phyloP scores from a whole-genome alignment of 306 rosid species.

The Casuarina glauca region DNA sequence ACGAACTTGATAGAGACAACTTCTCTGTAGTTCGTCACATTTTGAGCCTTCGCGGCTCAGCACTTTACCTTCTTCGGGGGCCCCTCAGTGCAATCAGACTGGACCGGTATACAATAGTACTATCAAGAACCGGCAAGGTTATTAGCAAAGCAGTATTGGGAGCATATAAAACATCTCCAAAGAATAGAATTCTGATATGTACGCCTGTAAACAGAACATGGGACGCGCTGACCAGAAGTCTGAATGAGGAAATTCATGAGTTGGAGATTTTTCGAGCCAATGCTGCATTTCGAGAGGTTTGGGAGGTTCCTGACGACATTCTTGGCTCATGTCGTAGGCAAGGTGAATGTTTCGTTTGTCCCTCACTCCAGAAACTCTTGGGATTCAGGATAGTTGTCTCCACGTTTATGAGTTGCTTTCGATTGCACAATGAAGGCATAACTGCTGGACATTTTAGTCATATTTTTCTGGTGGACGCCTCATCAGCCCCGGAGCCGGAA shows the following conservation, averaged over 20 bases:
- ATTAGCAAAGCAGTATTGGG: neutral
- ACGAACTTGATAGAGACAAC: neutral
- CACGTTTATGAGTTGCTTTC: constrained; percentile 38
- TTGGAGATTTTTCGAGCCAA: neutral
- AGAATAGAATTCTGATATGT: neutral
- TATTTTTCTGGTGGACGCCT: constrained; percentile 8
- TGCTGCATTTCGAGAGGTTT: constrained; percentile 26
- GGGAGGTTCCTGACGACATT: constrained; percentile 32
- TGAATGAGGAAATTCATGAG: neutral
- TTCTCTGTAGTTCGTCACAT: neutral
- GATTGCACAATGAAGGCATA: neutral
- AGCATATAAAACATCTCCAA: neutral
- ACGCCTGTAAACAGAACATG: neutral
- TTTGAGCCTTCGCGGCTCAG: neutral
- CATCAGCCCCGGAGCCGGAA: constrained; percentile 37
- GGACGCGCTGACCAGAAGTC: neutral
- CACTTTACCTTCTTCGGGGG: neutral
- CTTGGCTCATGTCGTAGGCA: constrained; percentile 29
- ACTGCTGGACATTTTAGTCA: no score
- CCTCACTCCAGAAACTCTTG: constrained; percentile 13
- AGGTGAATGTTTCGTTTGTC: constrained; percentile 33
- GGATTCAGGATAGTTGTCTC: constrained; percentile 39
- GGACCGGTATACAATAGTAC: neutral
- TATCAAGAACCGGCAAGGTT: neutral
- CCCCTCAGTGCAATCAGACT: neutral